These are phyloP conservation scores for Lippia alba DNA, from an alignment of 305 asterid genomes.

Conservation along the genomic window DNA sequence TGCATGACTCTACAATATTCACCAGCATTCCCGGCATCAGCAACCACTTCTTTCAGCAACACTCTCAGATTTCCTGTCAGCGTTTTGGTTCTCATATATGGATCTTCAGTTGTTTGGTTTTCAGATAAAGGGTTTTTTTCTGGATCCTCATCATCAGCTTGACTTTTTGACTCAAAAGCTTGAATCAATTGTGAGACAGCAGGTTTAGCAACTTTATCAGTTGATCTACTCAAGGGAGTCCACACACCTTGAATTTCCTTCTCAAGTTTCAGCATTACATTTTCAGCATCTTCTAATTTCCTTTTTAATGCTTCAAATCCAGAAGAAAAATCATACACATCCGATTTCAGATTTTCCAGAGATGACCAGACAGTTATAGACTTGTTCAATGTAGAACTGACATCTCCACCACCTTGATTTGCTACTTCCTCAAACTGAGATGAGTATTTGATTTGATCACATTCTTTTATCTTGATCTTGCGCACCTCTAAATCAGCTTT, in stretches of 20 bases:
- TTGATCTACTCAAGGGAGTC: conserved; percentile 55
- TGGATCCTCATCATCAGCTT: conserved; percentile 57
- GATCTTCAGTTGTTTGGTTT: conserved; percentile 51
- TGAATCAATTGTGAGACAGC: conserved; percentile 88
- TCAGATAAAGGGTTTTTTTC: conserved; percentile 49
- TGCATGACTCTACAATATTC: conserved; percentile 52
- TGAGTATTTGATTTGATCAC: conserved; percentile 40
- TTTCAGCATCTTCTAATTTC: conserved; percentile 63
- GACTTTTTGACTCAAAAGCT: conserved; percentile 73
- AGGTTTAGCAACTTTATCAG: conserved; percentile 54
- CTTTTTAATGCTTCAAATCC: conserved; percentile 58
- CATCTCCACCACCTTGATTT: conserved; percentile 39
- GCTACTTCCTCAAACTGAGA: conserved; percentile 47
- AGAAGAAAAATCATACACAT: conserved; percentile 43
- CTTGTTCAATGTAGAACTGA: conserved; percentile 33
- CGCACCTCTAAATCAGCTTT: conserved; percentile 57
- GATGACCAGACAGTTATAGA: conserved; percentile 40
- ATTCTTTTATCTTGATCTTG: conserved; percentile 47
- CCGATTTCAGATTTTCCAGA: conserved; percentile 40
- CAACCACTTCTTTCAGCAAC: conserved; percentile 55
- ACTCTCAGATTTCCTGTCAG: conserved; percentile 46
- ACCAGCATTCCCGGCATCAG: conserved; percentile 59
- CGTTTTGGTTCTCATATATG: conserved; percentile 50
- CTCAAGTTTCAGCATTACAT: conserved; percentile 66
- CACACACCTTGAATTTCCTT: conserved; percentile 66